phyloP scores from a whole-genome alignment of 495 filamentous ascomycete species.

The Hypoxylon fragiforme region DNA sequence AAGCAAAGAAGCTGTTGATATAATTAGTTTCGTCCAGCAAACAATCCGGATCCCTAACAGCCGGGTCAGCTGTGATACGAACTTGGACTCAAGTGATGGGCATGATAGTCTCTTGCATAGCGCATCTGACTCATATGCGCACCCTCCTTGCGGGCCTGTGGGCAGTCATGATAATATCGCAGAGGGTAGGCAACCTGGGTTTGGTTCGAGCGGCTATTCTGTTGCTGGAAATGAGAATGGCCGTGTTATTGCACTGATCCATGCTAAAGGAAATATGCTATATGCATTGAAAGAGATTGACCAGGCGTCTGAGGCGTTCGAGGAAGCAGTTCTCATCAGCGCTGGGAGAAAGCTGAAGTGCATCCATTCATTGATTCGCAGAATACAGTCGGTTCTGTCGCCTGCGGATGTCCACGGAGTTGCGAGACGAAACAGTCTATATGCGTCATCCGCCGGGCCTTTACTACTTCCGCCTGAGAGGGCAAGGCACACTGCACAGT shows the following conservation, averaged over 20 bases:
- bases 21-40: slow-evolving; percentile 87
- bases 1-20: slow-evolving; percentile 80
- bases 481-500: slow-evolving; percentile 79
- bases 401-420: slow-evolving; percentile 39
- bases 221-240: slow-evolving; percentile 91
- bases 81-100: neutral
- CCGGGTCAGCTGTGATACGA: slow-evolving; percentile 4
- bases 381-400: slow-evolving; percentile 74
- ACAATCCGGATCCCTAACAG: slow-evolving; percentile 59
- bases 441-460: slow-evolving; percentile 39
- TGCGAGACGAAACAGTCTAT: slow-evolving; percentile 26
- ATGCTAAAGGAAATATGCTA: slow-evolving; percentile 98
- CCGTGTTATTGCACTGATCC: slow-evolving; percentile 85
- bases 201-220: slow-evolving; percentile 81
- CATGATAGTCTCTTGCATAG: neutral
- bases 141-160: slow-evolving; percentile 10
- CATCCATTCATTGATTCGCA: slow-evolving; percentile 78
- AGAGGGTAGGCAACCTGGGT: slow-evolving; percentile 56
- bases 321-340: slow-evolving; percentile 90
- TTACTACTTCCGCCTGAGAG: slow-evolving; percentile 81
- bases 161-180: slow-evolving; percentile 52
- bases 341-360: slow-evolving; percentile 71
- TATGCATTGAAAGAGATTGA: slow-evolving; percentile 87
- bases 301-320: slow-evolving; percentile 86
- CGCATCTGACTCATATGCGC: slow-evolving; percentile 3